phyloP scores from a whole-genome alignment of 2,329 filamentous ascomycete species.

The Cylindrodendrum hubeiense region DNA sequence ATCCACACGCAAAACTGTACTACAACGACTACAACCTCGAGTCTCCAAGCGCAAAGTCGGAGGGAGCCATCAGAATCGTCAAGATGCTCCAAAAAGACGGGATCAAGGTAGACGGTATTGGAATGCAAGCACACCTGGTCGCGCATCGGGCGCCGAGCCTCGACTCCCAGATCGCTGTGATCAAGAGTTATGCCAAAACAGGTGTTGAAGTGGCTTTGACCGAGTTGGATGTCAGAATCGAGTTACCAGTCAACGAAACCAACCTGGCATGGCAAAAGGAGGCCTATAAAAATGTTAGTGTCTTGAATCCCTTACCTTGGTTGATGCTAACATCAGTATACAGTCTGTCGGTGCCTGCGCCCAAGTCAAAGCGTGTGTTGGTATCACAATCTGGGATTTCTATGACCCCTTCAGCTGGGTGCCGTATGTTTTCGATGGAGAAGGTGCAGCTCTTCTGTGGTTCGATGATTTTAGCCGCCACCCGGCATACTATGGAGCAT shows the following conservation, averaged over 20 bases:
- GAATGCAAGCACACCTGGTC: conserved; percentile 63
- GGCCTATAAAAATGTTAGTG: conserved; percentile 4
- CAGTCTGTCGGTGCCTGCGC: conserved; percentile 8
- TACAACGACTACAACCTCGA: conserved; percentile 68
- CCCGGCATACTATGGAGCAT: conserved; percentile 22
- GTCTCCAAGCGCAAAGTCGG: conserved; percentile 49
- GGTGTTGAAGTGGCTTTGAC: conserved; percentile 58
- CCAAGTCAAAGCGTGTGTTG: neutral
- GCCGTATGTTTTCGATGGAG: conserved; percentile 36
- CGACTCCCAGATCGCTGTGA: neutral
- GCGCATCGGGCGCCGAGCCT: conserved; percentile 52
- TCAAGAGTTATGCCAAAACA: conserved; percentile 1
- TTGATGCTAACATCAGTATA: neutral
- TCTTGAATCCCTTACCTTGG: neutral
- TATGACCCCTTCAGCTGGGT: conserved; percentile 34
- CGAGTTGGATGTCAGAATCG: conserved; percentile 60
- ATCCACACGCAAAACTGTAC: conserved; percentile 62
- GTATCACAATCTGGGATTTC: conserved; percentile 13
- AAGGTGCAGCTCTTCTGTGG: conserved; percentile 35
- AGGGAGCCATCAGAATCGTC: conserved; percentile 50
- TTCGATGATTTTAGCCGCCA: conserved; percentile 28
- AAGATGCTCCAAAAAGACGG: conserved; percentile 49
- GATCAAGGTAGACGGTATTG: conserved; percentile 63
- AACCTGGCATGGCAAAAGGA: conserved; percentile 12
- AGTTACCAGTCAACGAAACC: conserved; percentile 5